phyloP scores from a whole-genome alignment of 192 early-diverging fungal species.

The Coemansia sp. region DNA sequence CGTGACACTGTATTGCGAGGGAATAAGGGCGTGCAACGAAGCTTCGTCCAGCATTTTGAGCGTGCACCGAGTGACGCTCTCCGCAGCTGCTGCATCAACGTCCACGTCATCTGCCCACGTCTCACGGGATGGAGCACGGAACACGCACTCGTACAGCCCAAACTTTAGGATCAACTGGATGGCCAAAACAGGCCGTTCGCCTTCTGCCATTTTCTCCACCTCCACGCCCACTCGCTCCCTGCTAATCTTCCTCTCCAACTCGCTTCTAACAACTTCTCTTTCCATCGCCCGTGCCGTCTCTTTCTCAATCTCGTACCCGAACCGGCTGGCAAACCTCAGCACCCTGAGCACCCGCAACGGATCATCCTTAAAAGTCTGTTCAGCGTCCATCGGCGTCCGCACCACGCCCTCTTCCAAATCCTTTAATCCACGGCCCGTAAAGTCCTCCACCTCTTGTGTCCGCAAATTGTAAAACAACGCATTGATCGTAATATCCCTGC shows the following conservation, averaged over 20 bases:
- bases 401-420: conserved; percentile 75
- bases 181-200: conserved; percentile 56
- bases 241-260: conserved; percentile 81
- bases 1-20: neutral
- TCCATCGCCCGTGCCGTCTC: conserved; percentile 64
- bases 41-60: conserved; percentile 9
- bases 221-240: conserved; percentile 90
- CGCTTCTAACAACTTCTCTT: conserved; percentile 57
- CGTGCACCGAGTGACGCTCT: conserved; percentile 15
- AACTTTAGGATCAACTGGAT: conserved; percentile 51
- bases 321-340: conserved; percentile 92
- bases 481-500: conserved; percentile 98
- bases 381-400: conserved; percentile 86
- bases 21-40: neutral
- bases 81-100: neutral
- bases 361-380: conserved; percentile 92
- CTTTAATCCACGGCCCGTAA: conserved; percentile 69
- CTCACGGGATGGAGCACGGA: conserved; percentile 19
- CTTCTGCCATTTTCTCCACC: conserved; percentile 89
- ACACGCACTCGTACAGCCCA: conserved; percentile 46
- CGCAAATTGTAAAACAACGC: conserved; percentile 96
- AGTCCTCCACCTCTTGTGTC: conserved; percentile 82
- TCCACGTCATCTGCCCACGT: neutral
- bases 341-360: conserved; percentile 92
- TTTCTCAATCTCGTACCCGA: conserved; percentile 72